A percentile compares a stretch with the other conserved stretches of the same genome.
Conservation (phyloP, 352 stramenopile species). For the Thraustochytrium sp. region DNA sequence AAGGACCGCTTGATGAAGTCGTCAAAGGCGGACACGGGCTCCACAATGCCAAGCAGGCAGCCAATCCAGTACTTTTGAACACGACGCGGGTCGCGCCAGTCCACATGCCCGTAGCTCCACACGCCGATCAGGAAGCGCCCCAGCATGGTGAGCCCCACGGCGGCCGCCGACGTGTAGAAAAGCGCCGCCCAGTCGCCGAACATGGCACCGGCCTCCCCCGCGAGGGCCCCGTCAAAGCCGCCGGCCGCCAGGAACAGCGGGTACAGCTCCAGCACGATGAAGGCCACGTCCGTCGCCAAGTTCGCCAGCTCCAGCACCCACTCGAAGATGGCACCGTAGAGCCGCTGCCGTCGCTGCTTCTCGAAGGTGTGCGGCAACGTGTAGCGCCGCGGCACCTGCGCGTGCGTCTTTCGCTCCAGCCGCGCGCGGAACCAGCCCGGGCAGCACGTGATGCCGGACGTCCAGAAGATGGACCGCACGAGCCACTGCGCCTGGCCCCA, state of each 20-base stretch:
- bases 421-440: background rate
- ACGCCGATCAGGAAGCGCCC: background rate
- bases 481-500: background rate
- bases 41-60: background rate
- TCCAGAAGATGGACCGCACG: background rate
- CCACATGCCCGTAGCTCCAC: background rate
- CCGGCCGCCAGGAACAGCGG: background rate
- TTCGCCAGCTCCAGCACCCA: background rate
- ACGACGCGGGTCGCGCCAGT: background rate
- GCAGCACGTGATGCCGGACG: background rate
- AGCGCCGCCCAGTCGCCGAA: background rate
- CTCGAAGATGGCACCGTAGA: background rate
- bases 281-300: background rate
- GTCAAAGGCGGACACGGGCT: conserved; percentile 16
- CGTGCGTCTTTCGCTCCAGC: background rate
- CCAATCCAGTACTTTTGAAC: background rate
- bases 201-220: no score
- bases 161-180: background rate
- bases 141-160: background rate
- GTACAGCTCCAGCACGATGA: background rate
- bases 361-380: background rate
- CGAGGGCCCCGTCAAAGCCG: no score
- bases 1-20: conserved; percentile 2
- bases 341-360: background rate
- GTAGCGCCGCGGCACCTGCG: background rate